Percentiles rank a stretch among this genome's conserved stretches.
These are phyloP conservation scores for Kazachstania kunashirensis DNA, from an alignment of 805 yeast species.

Conservation along the genomic window DNA sequence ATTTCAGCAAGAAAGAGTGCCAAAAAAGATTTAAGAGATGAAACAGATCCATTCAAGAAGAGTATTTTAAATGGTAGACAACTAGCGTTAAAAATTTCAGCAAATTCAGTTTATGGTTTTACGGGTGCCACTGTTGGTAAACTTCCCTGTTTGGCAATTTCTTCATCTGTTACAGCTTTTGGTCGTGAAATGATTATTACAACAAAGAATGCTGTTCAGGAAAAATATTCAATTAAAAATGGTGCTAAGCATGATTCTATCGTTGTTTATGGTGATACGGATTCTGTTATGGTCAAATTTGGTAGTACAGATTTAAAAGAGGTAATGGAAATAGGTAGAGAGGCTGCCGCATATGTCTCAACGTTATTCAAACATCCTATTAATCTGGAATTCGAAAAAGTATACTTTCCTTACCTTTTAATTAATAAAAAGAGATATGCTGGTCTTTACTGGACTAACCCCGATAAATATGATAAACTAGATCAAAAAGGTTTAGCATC, in stretches of 20 bases:
- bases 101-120: slow-evolving; percentile 97
- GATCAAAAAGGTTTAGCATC: slow-evolving; percentile 98
- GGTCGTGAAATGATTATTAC: slow-evolving; percentile 95
- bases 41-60: slow-evolving; percentile 86
- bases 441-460: slow-evolving; percentile 90
- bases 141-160: slow-evolving; percentile 90
- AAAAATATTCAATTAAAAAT: slow-evolving; percentile 65
- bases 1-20: slow-evolving; percentile 89
- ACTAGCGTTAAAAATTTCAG: slow-evolving; percentile 89
- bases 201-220: slow-evolving; percentile 80
- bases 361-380: slow-evolving; percentile 73
- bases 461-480: slow-evolving; percentile 90
- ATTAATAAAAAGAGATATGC: slow-evolving; percentile 97
- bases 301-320: slow-evolving; percentile 72
- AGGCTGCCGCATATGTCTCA: slow-evolving; percentile 86
- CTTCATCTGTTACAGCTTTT: slow-evolving; percentile 89
- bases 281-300: slow-evolving; percentile 97
- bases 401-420: slow-evolving; percentile 85
- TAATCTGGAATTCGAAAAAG: slow-evolving; percentile 92
- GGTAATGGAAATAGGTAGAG: slow-evolving; percentile 87
- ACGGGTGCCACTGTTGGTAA: slow-evolving; percentile 99
- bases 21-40: slow-evolving; percentile 79
- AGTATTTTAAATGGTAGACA: slow-evolving; percentile 97
- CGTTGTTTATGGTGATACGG: slow-evolving; percentile 97
- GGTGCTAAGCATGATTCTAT: slow-evolving; percentile 79